Base-by-base conservation (phyloP, 768 basidiomycete genomes). In the Phanerochaete carnosa region DNA sequence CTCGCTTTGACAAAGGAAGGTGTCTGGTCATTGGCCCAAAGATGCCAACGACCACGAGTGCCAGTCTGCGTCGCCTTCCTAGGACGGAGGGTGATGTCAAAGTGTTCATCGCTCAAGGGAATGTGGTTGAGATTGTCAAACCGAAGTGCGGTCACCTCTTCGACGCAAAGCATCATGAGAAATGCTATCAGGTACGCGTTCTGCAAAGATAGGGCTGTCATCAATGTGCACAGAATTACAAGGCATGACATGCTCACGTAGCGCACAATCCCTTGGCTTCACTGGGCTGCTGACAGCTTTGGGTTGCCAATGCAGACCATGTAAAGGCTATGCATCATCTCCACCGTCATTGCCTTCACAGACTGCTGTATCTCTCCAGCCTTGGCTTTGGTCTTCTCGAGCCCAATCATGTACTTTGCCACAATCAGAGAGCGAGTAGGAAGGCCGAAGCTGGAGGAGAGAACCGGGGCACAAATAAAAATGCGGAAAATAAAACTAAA, bases 391-490 rank as follows among this genome's bases (percentile, higher is more conserved):
- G 55, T n/a, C n/a, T 25, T 46, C 53, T 30, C 16, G 0, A 66
- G 55, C 25, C 65, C 64, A 37, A 65, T 59, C 65, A 66, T 66
- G 55, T 66, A 66, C 39, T 62, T 35, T 7, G 61, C 58, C 4
- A 66, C 65, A 25, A 39, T 37, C 16, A 11, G 50, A 29, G 50
- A 23, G 8, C 50, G 50, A 52, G 50, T 52, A 9, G 50, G 50
- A 3, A 52, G 50, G 28, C 50, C 33, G 33, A 7, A 13, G 33
- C 33, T 35, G 33, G 6, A 13, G 33, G 7, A 35, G 33, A 6
- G 13, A 23, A 19, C 28, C 9, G 22, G 13, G 33, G 23, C 16
- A 19, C 28, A 7, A 52, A 19, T 19, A n/a, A n/a, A n/a, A 47
- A 13, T 35, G 33, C n/a, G 19, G n/a, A 9, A n/a, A 47, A 6